Conservation (phyloP, 345 rosid species). For the Rhizophora apiculata region DNA sequence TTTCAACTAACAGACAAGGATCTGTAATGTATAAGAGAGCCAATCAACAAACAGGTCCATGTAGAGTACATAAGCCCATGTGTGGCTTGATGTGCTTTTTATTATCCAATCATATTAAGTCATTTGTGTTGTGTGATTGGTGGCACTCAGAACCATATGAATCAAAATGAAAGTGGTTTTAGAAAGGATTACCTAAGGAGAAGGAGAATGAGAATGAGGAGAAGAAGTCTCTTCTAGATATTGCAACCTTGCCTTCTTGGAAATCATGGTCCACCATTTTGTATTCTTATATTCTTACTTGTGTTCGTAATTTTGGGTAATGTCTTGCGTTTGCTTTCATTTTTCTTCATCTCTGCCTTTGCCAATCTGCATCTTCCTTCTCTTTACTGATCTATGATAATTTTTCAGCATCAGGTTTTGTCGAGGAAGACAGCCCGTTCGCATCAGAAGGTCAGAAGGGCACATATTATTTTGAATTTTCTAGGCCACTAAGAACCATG, state of each 20-base stretch:
- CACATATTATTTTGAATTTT: conserved; percentile 77
- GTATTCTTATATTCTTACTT: background rate
- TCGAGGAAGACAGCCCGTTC: conserved; percentile 90
- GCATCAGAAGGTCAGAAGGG: conserved; percentile 63
- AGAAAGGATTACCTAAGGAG: background rate
- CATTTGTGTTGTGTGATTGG: background rate
- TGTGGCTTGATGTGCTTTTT: background rate
- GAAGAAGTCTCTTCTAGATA: too few species aligned
- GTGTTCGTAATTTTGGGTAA: background rate
- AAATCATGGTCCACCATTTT: too few species aligned
- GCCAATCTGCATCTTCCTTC: conserved; percentile 2
- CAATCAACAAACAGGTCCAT: background rate
- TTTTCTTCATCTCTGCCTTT: background rate
- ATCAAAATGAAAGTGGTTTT: background rate
- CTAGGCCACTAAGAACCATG: conserved; percentile 88
- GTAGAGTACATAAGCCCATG: background rate
- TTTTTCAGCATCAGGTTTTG: conserved; percentile 48
- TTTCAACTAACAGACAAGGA: background rate
- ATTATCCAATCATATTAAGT: background rate
- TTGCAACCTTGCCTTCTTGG: too few species aligned
- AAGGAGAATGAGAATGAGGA: too few species aligned
- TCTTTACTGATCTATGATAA: background rate
- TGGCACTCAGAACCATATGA: background rate
- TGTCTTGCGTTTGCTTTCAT: background rate
- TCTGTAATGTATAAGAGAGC: background rate